Conservation (phyloP, 768 basidiomycete genomes). For the Lepiota venenata region DNA sequence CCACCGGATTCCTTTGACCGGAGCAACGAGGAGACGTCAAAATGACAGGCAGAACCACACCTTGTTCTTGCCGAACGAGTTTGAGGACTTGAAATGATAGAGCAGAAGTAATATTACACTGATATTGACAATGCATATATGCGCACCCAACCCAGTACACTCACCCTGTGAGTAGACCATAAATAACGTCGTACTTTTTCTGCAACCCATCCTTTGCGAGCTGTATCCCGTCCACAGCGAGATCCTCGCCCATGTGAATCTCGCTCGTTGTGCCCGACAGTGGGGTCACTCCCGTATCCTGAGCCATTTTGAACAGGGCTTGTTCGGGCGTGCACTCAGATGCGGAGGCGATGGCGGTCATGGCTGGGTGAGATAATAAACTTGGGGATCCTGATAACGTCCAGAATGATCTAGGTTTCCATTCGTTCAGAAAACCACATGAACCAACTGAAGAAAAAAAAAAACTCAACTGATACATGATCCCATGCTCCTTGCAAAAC, state of each 20-base stretch:
- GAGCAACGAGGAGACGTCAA: too few species aligned
- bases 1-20: too few species aligned
- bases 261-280: constrained; percentile 72
- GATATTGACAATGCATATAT: too few species aligned
- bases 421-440: too few species aligned
- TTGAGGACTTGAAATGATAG: too few species aligned
- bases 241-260: constrained; percentile 48
- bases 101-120: too few species aligned
- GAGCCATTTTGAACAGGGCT: constrained; percentile 65
- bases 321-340: constrained; percentile 60
- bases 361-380: constrained; percentile 47
- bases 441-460: too few species aligned
- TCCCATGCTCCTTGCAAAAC: constrained; percentile 60
- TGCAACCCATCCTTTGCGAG: constrained; percentile 7
- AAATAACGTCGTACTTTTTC: constrained; percentile 3
- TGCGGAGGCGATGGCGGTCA: constrained; percentile 40
- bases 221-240: constrained; percentile 7
- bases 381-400: constrained; percentile 76
- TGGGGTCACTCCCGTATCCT: constrained; percentile 63
- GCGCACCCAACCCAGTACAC: too few species aligned
- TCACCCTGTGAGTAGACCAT: constrained; percentile 1
- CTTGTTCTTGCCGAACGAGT: too few species aligned
- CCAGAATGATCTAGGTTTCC: constrained; percentile 71
- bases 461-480: constrained; percentile 67
- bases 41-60: too few species aligned